These are phyloP conservation scores for Salvia rosmarinus DNA, from an alignment of 257 asterid species.

Conservation along the genomic window DNA sequence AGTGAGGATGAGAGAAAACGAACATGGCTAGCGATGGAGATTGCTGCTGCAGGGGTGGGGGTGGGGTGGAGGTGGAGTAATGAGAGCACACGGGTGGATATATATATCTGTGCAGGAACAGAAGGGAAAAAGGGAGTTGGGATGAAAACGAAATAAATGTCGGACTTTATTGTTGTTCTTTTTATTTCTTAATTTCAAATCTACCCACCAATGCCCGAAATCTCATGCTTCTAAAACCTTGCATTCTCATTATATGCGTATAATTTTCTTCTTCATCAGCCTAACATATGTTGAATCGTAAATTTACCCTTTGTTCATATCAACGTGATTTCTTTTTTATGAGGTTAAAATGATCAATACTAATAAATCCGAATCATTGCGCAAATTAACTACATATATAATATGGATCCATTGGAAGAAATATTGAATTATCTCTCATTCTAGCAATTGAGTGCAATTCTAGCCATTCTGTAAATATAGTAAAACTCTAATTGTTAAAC, in stretches of 20 bases:
- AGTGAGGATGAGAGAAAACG: slow-evolving; percentile 40
- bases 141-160: slow-evolving; percentile 45
- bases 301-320: no score
- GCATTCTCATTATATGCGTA: not conserved
- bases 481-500: no score
- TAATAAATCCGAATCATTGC: no score
- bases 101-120: slow-evolving; percentile 35
- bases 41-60: not conserved
- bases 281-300: no score
- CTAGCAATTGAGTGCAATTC: no score
- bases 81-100: slow-evolving; percentile 71
- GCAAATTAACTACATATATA: no score
- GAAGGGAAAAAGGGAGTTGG: slow-evolving; percentile 34
- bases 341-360: no score
- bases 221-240: not conserved
- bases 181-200: not conserved
- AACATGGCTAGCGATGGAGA: slow-evolving; percentile 37
- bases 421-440: no score
- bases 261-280: not conserved
- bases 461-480: no score
- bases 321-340: not conserved
- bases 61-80: slow-evolving; percentile 44
- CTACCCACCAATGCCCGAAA: not conserved
- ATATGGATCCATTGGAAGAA: no score
- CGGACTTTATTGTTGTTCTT: not conserved